phyloP scores from a whole-genome alignment of 148 eudicot genomes.

The Oxyria digyna region DNA sequence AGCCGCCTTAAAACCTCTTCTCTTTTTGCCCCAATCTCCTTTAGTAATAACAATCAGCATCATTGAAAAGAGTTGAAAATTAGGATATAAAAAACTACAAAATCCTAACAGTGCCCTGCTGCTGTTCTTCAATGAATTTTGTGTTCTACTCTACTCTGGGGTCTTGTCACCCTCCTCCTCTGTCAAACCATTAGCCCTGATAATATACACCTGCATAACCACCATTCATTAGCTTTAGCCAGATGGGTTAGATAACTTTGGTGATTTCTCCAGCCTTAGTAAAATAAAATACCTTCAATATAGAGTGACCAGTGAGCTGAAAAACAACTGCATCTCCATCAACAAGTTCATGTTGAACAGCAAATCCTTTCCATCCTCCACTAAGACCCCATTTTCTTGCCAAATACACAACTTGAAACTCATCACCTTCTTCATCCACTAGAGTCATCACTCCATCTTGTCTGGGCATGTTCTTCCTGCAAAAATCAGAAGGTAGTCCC shows the following conservation, averaged over 20 bases:
- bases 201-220: slow-evolving; percentile 6
- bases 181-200: slow-evolving; percentile 1
- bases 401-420: slow-evolving; percentile 51
- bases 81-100: no score
- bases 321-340: slow-evolving; percentile 85
- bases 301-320: slow-evolving; percentile 36
- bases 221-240: not conserved
- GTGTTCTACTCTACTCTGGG: not conserved
- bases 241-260: not conserved
- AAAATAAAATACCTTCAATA: slow-evolving; percentile 49
- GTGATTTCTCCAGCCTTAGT: no score
- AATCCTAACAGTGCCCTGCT: no score
- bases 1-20: no score
- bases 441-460: slow-evolving; percentile 47
- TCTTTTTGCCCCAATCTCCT: no score
- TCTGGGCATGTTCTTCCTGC: slow-evolving; percentile 44
- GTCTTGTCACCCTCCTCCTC: slow-evolving; percentile 1
- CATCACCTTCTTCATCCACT: slow-evolving; percentile 64
- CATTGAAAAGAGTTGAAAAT: no score
- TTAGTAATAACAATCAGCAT: no score
- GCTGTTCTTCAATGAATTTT: not conserved
- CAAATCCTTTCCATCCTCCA: slow-evolving; percentile 89
- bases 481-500: slow-evolving; percentile 42
- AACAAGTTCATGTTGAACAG: slow-evolving; percentile 52
- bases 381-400: slow-evolving; percentile 73